Conservation (phyloP, 352 stramenopile genomes). For the Blastocystis sp. region DNA sequence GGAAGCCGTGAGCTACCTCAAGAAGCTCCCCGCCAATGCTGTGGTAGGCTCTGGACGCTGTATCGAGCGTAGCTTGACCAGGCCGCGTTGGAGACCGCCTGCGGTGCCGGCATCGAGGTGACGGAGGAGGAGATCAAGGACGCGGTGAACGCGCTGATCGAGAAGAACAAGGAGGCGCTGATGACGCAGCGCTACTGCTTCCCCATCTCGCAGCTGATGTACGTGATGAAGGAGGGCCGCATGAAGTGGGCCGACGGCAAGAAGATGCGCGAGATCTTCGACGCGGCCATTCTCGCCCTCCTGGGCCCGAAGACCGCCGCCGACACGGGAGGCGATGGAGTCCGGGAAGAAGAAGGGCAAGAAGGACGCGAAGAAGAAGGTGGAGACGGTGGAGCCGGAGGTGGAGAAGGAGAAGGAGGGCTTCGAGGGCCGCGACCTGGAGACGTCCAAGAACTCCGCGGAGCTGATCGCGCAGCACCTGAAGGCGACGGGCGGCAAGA, state of each 20-base stretch:
- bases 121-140: constrained; percentile 43
- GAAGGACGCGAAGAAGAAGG: constrained; percentile 28
- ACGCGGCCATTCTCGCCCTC: constrained; percentile 30
- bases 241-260: constrained; percentile 68
- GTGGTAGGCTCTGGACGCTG: not conserved
- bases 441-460: constrained; percentile 74
- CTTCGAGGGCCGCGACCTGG: constrained; percentile 30
- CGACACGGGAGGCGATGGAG: not conserved
- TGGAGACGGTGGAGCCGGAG: constrained; percentile 16
- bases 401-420: not conserved
- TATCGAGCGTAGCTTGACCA: constrained; percentile 25
- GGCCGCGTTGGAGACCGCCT: not conserved
- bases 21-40: constrained; percentile 22
- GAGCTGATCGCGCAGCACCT: constrained; percentile 76
- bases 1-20: constrained; percentile 43
- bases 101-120: constrained; percentile 58
- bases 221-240: constrained; percentile 50
- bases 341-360: constrained; percentile 7
- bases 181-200: constrained; percentile 47
- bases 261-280: constrained; percentile 37
- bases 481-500: constrained; percentile 78
- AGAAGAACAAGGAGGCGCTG: constrained; percentile 19
- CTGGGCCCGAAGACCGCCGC: constrained; percentile 25
- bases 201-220: constrained; percentile 61
- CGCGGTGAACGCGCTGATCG: constrained; percentile 27